A percentile compares a stretch with the other conserved stretches of the same genome.
Conservation (phyloP, 2,329 filamentous ascomycete species). For the Pseudogymnoascus verrucosus region DNA sequence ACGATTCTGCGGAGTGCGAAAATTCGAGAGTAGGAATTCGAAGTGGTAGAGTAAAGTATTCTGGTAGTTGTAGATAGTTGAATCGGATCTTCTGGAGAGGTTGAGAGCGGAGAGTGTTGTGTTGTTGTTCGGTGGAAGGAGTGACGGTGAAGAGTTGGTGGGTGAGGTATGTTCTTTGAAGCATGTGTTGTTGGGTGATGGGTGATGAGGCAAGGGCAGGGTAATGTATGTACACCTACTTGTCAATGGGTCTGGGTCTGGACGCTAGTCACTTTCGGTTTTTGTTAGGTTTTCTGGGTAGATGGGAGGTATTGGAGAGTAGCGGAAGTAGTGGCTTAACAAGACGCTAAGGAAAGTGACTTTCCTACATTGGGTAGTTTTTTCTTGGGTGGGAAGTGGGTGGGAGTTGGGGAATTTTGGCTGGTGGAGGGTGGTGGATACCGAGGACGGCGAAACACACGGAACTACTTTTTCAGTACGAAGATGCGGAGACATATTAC, state of each 20-base stretch:
- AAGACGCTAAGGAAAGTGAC: background rate
- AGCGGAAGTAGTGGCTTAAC: background rate
- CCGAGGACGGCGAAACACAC: background rate
- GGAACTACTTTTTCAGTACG: background rate
- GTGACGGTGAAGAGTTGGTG: background rate
- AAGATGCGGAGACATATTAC: background rate
- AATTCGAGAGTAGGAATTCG: background rate
- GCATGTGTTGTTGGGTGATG: background rate
- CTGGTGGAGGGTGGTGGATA: background rate
- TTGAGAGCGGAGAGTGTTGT: background rate
- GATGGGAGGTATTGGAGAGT: background rate
- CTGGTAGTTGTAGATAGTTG: background rate
- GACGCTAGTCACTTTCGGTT: background rate
- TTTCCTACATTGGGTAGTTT: background rate
- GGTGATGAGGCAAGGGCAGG: background rate
- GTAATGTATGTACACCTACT: background rate
- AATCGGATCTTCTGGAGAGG: background rate
- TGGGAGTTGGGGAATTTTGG: background rate
- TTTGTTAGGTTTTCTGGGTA: background rate
- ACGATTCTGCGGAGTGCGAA: background rate
- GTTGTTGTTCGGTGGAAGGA: background rate
- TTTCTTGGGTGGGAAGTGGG: background rate
- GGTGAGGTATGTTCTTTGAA: background rate
- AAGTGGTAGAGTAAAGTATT: background rate
- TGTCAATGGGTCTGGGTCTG: background rate